Evolutionary conservation across 2,329 filamentous ascomycete species (phyloP).

Genomic region (Fusarium sp.): DNA sequence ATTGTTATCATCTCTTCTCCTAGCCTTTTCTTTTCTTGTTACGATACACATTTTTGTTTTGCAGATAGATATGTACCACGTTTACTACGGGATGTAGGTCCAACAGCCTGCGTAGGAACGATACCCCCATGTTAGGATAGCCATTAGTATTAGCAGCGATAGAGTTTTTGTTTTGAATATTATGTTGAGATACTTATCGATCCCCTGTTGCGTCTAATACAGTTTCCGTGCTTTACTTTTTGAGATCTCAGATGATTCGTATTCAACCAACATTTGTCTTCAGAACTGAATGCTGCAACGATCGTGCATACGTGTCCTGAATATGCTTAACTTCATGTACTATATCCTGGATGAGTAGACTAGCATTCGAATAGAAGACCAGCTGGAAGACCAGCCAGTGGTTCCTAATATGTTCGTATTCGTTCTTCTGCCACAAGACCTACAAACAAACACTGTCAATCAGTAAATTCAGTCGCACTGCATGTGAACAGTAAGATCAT

Average conservation of each 20-base stretch:
- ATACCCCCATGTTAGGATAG: constrained; percentile 42
- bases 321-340: background rate
- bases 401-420: background rate
- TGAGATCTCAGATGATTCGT: background rate
- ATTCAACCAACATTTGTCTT: background rate
- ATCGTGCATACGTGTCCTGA: background rate
- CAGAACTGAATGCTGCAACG: background rate
- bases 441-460: background rate
- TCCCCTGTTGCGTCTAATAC: background rate
- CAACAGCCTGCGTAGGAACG: constrained; percentile 42
- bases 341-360: background rate
- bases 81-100: constrained; percentile 38
- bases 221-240: background rate
- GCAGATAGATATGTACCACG: constrained; percentile 42
- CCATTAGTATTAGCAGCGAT: constrained; percentile 31
- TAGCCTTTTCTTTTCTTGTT: constrained; percentile 8
- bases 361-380: background rate
- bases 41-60: constrained; percentile 32
- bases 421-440: background rate
- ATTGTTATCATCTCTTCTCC: background rate
- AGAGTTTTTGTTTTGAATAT: constrained; percentile 19
- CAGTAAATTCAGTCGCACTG: background rate
- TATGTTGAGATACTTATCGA: background rate
- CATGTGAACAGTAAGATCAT: constrained; percentile 3
- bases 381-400: background rate